Base-by-base conservation (phyloP, 2,329 filamentous ascomycete genomes). In the Colletotrichum gloeosporioides region DNA sequence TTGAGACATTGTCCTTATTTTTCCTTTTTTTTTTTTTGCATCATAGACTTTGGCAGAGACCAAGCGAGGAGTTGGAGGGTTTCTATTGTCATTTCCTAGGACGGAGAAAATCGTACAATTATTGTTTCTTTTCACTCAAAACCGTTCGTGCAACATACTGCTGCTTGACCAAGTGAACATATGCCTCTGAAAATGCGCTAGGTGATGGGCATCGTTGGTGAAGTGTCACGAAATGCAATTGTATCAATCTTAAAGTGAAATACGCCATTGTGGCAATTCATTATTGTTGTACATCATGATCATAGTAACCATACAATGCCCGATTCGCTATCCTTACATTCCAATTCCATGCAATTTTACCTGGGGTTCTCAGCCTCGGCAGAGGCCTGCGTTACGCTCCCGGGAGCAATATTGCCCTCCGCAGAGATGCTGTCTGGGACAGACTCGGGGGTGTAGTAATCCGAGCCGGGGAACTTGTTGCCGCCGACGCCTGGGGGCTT, bases 381-480 rank as follows among this genome's bases (percentile, higher is more conserved):
- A 64, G 83, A 82, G 22, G 83, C 78, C 79, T 89, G 80, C 3
- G 83, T 83, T 55, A 86, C 86, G 39, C 85, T 88, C 62, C 80
- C 81, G 0, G 87, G 87, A 12, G 87, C 80, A 63, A 88, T 79
- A 69, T 85, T 81, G 0, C 85, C 85, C 80, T 87, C 85, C 4
- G 70, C 74, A 2, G 74, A 76, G 27, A 74, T 76, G 64, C 84
- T 85, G 22, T 87, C 86, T 8, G 86, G 85, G 31, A 88, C 86
- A 25, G 80, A 82, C 82, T 88, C 85, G 1, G 85, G 83, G 3
- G 76, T 78, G 73, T 88, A 85, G 75, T 87, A 87, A 12, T 88
- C 81, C 4, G 81, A 80, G 8, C 86, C 87, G 79, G 84, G 85
- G 80, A 84, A 88, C 69, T 84, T 77, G 62, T 80, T 82, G 59